Evolutionary conservation across 23 red algal genomes (phyloP).

Genomic region (Gracilaria vermiculophylla): DNA sequence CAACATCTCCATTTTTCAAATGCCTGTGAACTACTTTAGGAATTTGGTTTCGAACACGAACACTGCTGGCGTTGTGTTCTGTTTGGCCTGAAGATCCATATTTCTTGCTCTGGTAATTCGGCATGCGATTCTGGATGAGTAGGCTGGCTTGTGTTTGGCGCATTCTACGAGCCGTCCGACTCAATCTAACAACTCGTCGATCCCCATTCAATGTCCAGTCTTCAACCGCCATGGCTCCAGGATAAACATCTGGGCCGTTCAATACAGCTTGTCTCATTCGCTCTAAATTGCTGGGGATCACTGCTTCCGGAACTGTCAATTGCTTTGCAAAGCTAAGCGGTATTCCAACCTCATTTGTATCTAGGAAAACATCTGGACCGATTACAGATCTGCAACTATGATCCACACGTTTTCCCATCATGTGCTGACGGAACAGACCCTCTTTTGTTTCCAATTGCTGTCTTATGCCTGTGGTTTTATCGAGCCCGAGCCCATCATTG

Average conservation of each 20-base stretch:
- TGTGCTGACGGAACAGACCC: conserved; percentile 94
- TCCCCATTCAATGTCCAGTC: conserved; percentile 55
- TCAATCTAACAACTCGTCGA: conserved; percentile 24
- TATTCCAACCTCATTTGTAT: conserved; percentile 97
- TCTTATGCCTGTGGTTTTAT: conserved; percentile 74
- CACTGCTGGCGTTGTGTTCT: not conserved
- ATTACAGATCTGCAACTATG: conserved; percentile 96
- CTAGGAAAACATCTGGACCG: conserved; percentile 95
- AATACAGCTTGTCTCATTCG: conserved; percentile 63
- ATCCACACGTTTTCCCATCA: conserved; percentile 99
- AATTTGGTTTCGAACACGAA: not conserved
- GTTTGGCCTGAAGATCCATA: not conserved
- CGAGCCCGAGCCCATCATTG: conserved; percentile 37
- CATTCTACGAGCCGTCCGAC: not conserved
- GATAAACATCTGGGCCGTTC: conserved; percentile 75
- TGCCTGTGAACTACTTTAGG: conserved; percentile 89
- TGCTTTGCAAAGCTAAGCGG: conserved; percentile 90
- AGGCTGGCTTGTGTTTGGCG: conserved; percentile 39
- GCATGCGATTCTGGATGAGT: conserved; percentile 27
- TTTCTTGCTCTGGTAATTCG: conserved; percentile 28
- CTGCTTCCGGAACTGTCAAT: conserved; percentile 74
- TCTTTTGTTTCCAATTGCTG: conserved; percentile 95
- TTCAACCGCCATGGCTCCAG: conserved; percentile 85
- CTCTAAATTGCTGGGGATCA: conserved; percentile 60
- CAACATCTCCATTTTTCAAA: conserved; percentile 90